Base-by-base conservation (phyloP, 352 stramenopile species). In the Phytophthora kernoviae region DNA sequence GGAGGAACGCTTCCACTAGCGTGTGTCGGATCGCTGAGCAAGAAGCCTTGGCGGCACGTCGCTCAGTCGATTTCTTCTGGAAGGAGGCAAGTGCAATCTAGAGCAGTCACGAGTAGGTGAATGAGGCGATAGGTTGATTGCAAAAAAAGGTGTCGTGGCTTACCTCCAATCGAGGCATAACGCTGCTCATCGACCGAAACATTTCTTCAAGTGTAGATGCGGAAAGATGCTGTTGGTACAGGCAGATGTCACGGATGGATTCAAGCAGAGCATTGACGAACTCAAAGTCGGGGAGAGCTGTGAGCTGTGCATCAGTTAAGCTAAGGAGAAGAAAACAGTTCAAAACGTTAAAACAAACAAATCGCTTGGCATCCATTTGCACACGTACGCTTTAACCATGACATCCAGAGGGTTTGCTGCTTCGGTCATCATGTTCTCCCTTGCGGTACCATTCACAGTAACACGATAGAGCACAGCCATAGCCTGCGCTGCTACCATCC, bases 161-260 rank as follows among this genome's bases (percentile, higher is more conserved):
- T 49, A 90, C 83, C 74, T 82, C 76, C n/a, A 93, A 65, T 6
- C 65, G 78, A 3, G 78, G 56, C 72, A 91, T 81, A n/a, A 85
- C 72, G 0, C 44, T 33, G 43, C 70, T 77, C 26, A 93, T 63
- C 0, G 54, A 57, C 21, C 66, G 66, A 44, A 81, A 74, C 17
- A 73, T 41, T n/a, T n/a, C 22, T 21, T 82, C 54, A 18, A 88
- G 48, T 5, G 68, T 62, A 5, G 8, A 21, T 8, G 49, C 17
- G 33, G 69, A 46, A 30, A 84, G 48, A 21, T 73, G 52, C 12
- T 70, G 68, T 20, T 77, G 46, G 12, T 65, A 78, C 8, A 88
- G 65, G 1, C 55, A 68, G 7, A 87, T 63, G 30, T 93, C 84
- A 17, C 81, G 77, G 15, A 91, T 56, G 3, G 76, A 72, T 42